Evolutionary conservation across 768 basidiomycete species (phyloP).

Genomic region (Kwoniella pini): DNA sequence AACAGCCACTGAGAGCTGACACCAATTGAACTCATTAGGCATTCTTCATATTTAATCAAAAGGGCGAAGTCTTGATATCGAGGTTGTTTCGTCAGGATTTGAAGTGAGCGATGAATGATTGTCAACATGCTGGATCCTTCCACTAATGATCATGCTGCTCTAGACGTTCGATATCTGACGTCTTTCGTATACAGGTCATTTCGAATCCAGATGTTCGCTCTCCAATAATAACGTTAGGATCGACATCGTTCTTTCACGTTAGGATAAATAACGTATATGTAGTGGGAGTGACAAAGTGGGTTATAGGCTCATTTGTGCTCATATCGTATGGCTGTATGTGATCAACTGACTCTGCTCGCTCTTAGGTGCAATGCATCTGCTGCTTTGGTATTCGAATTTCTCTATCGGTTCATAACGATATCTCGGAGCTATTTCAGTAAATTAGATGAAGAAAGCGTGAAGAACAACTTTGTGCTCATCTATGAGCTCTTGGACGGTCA

Average conservation of each 20-base stretch:
- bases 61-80: conserved; percentile 98
- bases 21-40: conserved; percentile 65
- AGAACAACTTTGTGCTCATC: conserved; percentile 98
- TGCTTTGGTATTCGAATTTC: conserved; percentile 95
- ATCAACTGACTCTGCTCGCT: too few species aligned
- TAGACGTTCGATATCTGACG: conserved; percentile 94
- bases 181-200: conserved; percentile 98
- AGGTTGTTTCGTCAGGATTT: conserved; percentile 94
- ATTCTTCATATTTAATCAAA: conserved; percentile 99
- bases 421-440: conserved; percentile 96
- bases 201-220: conserved; percentile 96
- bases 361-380: conserved; percentile 98
- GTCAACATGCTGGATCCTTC: not conserved
- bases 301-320: too few species aligned
- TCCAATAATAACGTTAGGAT: conserved; percentile 95
- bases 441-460: conserved; percentile 94
- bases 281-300: conserved; percentile 91
- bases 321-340: too few species aligned
- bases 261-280: conserved; percentile 93
- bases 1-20: not conserved
- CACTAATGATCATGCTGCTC: not conserved
- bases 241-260: conserved; percentile 98
- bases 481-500: conserved; percentile 96
- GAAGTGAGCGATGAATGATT: conserved; percentile 67
- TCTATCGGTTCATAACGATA: conserved; percentile 93